These are phyloP conservation scores for Alternaria sp. DNA, from an alignment of 2,329 filamentous ascomycete species.

Conservation along the genomic window DNA sequence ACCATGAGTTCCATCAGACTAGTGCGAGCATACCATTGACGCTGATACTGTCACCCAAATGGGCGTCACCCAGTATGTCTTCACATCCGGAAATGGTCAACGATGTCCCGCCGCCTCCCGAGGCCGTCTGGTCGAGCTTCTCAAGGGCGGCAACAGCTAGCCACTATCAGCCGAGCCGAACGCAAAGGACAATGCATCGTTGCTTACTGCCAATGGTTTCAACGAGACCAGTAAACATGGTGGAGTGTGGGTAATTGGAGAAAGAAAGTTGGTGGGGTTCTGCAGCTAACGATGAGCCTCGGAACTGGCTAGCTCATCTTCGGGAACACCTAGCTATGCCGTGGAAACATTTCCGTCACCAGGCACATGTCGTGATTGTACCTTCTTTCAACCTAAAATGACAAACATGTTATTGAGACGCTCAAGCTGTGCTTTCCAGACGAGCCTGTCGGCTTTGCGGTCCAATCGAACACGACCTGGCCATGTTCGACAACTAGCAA, in stretches of 20 bases:
- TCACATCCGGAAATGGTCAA: slow-evolving; percentile 81
- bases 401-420: slow-evolving; percentile 20
- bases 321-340: slow-evolving; percentile 19
- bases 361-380: not conserved
- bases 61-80: slow-evolving; percentile 81
- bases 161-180: slow-evolving; percentile 41
- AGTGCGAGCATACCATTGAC: slow-evolving; percentile 76
- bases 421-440: slow-evolving; percentile 23
- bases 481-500: slow-evolving; percentile 52
- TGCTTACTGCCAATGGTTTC: slow-evolving; percentile 79
- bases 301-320: slow-evolving; percentile 20
- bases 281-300: slow-evolving; percentile 30
- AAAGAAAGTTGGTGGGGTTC: slow-evolving; percentile 30
- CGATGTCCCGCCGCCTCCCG: slow-evolving; percentile 81
- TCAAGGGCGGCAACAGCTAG: slow-evolving; percentile 84
- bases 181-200: slow-evolving; percentile 2
- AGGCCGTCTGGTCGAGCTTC: slow-evolving; percentile 75
- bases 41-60: slow-evolving; percentile 91
- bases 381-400: slow-evolving; percentile 20
- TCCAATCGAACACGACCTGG: slow-evolving; percentile 19
- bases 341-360: slow-evolving; percentile 13
- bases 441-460: slow-evolving; percentile 5
- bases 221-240: slow-evolving; percentile 85
- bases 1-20: not conserved
- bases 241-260: slow-evolving; percentile 29